Evolutionary conservation across 768 basidiomycete species (phyloP), one percentile per base, ranked within the genome.

Genomic region (Hericium alpestre): DNA sequence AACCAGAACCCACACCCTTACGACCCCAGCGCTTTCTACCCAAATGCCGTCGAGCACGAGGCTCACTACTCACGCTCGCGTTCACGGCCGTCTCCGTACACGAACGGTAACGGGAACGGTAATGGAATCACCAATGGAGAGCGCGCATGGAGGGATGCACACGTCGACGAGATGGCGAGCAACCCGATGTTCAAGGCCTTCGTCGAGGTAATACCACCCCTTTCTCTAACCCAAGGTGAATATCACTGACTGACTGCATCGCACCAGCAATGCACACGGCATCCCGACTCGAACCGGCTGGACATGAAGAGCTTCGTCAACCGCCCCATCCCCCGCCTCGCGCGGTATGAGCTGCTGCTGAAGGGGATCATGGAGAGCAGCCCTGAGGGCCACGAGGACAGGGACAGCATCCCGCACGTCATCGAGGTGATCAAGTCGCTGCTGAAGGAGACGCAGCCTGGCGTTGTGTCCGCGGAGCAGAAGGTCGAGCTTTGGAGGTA

Each of bases 301-400:
- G 93, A 93, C 66, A 87, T 99, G 82, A 93, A 94, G 67, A 86
- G 79, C 63, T 99, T 97, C 72, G 87, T 94, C 65, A 85, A 90
- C 64, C 84, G 93, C 39, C 92, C 94, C 1, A 93, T 95, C 61
- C 90, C 91, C 58, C 84, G 95, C 47, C 72, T 95, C 38, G 74
- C 93, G 43, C 87, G 94, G 51, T 97, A 97, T 67, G 86, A 90
- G 61, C 76, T 97, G 1, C 76, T 98, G 16, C 72, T 98, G 59
- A 87, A 86, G 61, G 77, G 80, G 37, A 87, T 98, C 61, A 72
- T 86, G 59, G 87, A 93, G 18, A 84, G 86, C 61, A 83, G 90
- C 0, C 80, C 83, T 0, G 70, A 76, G 9, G 81, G 78, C 2
- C 87, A 95, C 63, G 86, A 89, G n/a, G 93, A 96, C 67, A 75